phyloP scores from a whole-genome alignment of 2,329 filamentous ascomycete species.

The Sporothrix pallida region DNA sequence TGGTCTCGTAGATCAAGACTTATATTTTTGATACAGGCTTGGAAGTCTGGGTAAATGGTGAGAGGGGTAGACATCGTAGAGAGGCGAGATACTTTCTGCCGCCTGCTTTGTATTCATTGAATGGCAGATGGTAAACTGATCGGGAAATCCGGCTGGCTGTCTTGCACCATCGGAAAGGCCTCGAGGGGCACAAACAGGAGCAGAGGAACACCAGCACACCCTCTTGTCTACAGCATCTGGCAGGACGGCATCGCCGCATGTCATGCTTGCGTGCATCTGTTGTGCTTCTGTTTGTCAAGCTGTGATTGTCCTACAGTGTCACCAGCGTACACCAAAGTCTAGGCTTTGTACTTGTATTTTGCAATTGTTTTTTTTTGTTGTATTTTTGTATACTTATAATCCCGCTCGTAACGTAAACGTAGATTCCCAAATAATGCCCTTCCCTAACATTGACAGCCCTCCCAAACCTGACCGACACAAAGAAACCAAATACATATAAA shows the following conservation, averaged over 20 bases:
- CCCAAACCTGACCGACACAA: not conserved
- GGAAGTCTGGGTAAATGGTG: not conserved
- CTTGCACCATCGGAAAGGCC: too few relatives aligned
- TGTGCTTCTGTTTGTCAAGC: not conserved
- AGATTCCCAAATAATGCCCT: not conserved
- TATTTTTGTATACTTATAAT: not conserved
- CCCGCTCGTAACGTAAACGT: not conserved
- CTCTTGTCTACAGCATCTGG: not conserved
- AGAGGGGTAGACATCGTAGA: not conserved
- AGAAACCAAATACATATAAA: not conserved
- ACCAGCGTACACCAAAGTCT: not conserved
- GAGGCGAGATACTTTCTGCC: not conserved
- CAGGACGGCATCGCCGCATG: slow-evolving; percentile 9
- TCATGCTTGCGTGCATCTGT: not conserved
- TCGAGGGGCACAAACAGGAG: not conserved
- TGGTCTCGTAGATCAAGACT: too few relatives aligned
- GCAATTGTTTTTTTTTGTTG: not conserved
- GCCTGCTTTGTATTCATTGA: too few relatives aligned
- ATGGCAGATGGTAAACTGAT: not conserved
- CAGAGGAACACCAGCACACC: not conserved
- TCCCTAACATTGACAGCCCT: not conserved
- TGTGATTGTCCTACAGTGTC: not conserved
- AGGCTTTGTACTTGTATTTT: not conserved
- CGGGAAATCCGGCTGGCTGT: not conserved
- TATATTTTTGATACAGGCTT: too few relatives aligned